These are phyloP conservation scores for Achaetomiella virescens DNA, from an alignment of 495 filamentous ascomycete genomes.

Conservation along the genomic window DNA sequence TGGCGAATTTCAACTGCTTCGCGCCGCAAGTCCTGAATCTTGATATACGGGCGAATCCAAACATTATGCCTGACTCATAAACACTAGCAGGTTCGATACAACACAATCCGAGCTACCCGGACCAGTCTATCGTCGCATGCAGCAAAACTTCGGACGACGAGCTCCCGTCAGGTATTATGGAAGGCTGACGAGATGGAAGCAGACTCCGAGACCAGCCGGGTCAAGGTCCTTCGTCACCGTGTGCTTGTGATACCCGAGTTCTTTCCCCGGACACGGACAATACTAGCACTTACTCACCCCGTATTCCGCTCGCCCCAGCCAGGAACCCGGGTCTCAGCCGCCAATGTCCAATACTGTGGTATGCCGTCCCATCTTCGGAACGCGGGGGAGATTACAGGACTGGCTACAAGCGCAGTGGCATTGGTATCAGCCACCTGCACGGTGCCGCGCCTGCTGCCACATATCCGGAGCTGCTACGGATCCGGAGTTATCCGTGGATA, in stretches of 20 bases:
- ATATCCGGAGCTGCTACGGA: constrained; percentile 2
- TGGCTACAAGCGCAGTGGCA: neutral
- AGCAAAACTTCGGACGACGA: constrained; percentile 12
- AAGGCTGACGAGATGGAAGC: neutral
- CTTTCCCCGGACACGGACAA: neutral
- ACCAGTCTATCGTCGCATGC: neutral
- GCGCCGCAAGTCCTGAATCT: neutral
- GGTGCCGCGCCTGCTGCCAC: constrained; percentile 5
- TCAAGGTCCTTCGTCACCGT: constrained; percentile 15
- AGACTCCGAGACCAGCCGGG: neutral
- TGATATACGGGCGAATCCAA: neutral
- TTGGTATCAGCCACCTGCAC: neutral
- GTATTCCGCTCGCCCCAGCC: constrained; percentile 17
- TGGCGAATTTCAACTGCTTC: neutral
- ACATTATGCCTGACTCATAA: neutral
- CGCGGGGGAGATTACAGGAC: too few species aligned
- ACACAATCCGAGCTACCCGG: constrained; percentile 6
- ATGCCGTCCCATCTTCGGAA: too few species aligned
- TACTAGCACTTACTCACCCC: too few species aligned
- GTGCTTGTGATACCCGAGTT: neutral
- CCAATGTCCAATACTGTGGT: constrained; percentile 1
- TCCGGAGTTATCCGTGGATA: too few species aligned
- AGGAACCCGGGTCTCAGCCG: constrained; percentile 26
- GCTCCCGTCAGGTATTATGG: constrained; percentile 8
- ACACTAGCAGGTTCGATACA: constrained; percentile 5